Percentiles rank a stretch among this genome's conserved stretches.
Conservation (phyloP, 768 basidiomycete genomes). For the Hortiboletus campestris region DNA sequence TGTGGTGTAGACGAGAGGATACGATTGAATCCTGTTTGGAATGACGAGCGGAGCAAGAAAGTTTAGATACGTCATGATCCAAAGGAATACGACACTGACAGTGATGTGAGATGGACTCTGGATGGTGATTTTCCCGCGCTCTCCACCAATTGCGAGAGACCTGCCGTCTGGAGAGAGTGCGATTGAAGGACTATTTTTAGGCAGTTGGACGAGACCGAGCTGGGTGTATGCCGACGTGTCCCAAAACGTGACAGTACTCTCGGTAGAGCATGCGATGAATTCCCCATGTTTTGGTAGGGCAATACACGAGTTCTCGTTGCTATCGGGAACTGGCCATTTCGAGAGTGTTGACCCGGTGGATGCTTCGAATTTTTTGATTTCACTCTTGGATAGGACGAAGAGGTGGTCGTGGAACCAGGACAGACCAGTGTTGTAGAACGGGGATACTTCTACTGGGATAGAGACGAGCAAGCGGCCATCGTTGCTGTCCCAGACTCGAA, state of each 20-base stretch:
- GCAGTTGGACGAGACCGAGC: background rate
- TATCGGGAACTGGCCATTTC: background rate
- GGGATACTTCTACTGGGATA: background rate
- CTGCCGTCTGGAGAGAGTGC: background rate
- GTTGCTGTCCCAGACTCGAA: background rate
- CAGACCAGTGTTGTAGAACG: background rate
- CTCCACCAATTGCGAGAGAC: background rate
- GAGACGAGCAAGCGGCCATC: background rate
- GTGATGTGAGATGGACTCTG: too few species aligned
- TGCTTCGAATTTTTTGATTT: background rate
- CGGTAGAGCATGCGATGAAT: background rate
- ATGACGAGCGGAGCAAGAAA: too few species aligned
- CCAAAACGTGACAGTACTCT: background rate
- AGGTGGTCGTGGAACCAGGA: background rate
- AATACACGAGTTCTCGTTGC: background rate
- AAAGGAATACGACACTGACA: too few species aligned
- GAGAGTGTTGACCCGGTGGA: background rate
- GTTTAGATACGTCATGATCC: background rate
- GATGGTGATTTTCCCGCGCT: background rate
- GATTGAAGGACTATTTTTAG: background rate
- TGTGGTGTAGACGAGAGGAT: too few species aligned
- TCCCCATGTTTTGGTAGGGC: background rate
- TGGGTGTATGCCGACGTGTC: background rate
- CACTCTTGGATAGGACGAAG: background rate
- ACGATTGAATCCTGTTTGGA: too few species aligned